These are phyloP conservation scores for Boletus bicolor DNA, from an alignment of 768 basidiomycete genomes.

Conservation along the genomic window DNA sequence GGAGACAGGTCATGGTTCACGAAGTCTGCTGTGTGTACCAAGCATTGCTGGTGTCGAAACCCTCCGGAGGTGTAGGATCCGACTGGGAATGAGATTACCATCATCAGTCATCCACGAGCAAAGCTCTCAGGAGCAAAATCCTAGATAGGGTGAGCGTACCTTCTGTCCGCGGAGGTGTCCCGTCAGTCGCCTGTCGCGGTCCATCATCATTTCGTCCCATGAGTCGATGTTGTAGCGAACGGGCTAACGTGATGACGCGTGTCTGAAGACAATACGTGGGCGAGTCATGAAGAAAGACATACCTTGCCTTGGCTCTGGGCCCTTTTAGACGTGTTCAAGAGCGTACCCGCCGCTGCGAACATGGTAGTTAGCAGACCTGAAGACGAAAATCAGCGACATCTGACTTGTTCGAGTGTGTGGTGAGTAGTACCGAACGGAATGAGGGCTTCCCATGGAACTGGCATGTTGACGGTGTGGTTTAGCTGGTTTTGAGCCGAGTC, in stretches of 20 bases:
- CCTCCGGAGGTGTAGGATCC: constrained; percentile 62
- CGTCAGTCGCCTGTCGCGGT: constrained; percentile 82
- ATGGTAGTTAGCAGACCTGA: constrained; percentile 78
- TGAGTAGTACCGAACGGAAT: constrained; percentile 78
- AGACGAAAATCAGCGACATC: constrained; percentile 3
- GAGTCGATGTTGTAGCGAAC: constrained; percentile 80
- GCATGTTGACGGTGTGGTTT: constrained; percentile 54
- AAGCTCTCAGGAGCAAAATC: neutral
- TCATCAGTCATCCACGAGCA: neutral
- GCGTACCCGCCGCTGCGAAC: constrained; percentile 90
- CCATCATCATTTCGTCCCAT: constrained; percentile 98
- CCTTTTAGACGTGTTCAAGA: constrained; percentile 73
- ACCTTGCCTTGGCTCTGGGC: constrained; percentile 93
- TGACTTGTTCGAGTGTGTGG: too few species aligned
- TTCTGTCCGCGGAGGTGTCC: constrained; percentile 84
- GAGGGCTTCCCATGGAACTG: constrained; percentile 95
- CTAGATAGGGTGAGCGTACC: constrained; percentile 44
- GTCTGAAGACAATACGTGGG: neutral
- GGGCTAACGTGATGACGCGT: constrained; percentile 45
- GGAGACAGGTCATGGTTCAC: constrained; percentile 32
- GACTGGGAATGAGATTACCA: constrained; percentile 40
- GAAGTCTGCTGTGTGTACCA: constrained; percentile 64
- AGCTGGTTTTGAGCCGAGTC: neutral
- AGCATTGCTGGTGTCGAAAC: constrained; percentile 67
- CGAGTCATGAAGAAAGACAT: neutral